A percentile compares a stretch with the other conserved stretches of the same genome.
Evolutionary conservation across 306 rosid species (phyloP).

Genomic region (Morella rubra): DNA sequence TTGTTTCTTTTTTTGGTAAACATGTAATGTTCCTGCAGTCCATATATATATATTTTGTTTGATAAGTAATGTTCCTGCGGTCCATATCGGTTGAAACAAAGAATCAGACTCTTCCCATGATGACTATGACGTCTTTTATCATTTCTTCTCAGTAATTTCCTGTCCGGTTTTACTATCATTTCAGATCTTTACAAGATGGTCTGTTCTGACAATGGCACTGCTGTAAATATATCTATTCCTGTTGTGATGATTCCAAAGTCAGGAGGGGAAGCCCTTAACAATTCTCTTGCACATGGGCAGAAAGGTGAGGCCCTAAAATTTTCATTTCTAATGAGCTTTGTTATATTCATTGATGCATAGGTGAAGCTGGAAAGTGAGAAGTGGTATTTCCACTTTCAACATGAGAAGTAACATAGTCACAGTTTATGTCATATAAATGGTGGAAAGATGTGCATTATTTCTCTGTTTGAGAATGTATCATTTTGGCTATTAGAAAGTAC

Average conservation of each 20-base stretch:
- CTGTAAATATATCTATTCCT: constrained; percentile 60
- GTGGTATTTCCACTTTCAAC: constrained; percentile 5
- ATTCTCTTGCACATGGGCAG: constrained; percentile 43
- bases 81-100: not conserved
- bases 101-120: not conserved
- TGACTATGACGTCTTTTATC: not conserved
- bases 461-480: not conserved
- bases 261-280: constrained; percentile 53
- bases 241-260: constrained; percentile 63
- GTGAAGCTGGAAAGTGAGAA: constrained; percentile 12
- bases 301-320: constrained; percentile 48
- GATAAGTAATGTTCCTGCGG: not conserved
- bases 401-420: not conserved
- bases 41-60: not conserved
- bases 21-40: too few relatives aligned
- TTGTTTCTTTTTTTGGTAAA: too few relatives aligned
- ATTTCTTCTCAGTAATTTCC: constrained; percentile 4
- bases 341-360: not conserved
- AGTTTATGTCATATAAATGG: not conserved
- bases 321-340: constrained; percentile 10
- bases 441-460: not conserved
- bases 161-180: constrained; percentile 17
- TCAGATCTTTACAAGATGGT: constrained; percentile 66
- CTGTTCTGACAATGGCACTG: constrained; percentile 50
- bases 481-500: not conserved